Percentiles rank a stretch among this genome's conserved stretches.
Evolutionary conservation across 768 basidiomycete species (phyloP).

Genomic region (Kwoniella shandongensis): DNA sequence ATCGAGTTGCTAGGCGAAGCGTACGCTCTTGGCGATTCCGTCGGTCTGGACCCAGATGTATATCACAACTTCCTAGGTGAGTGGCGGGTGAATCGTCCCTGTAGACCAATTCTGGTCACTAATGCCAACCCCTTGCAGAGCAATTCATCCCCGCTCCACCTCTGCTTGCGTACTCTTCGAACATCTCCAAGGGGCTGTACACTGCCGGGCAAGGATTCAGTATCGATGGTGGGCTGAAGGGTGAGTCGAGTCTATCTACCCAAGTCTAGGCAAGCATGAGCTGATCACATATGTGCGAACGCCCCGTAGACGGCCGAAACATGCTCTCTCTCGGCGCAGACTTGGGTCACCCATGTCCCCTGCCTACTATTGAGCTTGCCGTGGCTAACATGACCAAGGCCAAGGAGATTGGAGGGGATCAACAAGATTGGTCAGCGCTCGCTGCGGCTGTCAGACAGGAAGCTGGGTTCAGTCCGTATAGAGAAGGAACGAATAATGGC

Average conservation of each 20-base stretch:
- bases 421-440: conserved; percentile 23
- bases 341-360: conserved; percentile 7
- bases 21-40: conserved; percentile 28
- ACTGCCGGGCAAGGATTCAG: conserved; percentile 23
- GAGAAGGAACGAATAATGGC: conserved; percentile 23
- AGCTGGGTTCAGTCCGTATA: conserved; percentile 18
- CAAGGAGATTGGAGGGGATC: conserved; percentile 14
- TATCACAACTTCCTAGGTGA: conserved; percentile 26
- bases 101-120: no score
- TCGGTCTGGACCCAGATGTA: conserved; percentile 24
- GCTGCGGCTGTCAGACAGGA: conserved; percentile 10
- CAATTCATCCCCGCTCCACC: conserved; percentile 24
- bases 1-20: conserved; percentile 29
- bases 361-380: conserved; percentile 25
- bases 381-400: conserved; percentile 14
- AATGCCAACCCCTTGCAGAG: no score
- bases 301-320: conserved; percentile 24
- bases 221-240: conserved; percentile 30
- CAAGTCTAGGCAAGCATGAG: neutral
- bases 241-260: conserved; percentile 15
- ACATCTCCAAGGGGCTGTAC: conserved; percentile 31
- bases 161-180: conserved; percentile 25
- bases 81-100: conserved; percentile 7
- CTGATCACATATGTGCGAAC: neutral
- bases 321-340: conserved; percentile 23